Evolutionary conservation across 2,329 filamentous ascomycete species (phyloP), one percentile per base, ranked within the genome.

Genomic region (Chrysosphaeria jannelii): DNA sequence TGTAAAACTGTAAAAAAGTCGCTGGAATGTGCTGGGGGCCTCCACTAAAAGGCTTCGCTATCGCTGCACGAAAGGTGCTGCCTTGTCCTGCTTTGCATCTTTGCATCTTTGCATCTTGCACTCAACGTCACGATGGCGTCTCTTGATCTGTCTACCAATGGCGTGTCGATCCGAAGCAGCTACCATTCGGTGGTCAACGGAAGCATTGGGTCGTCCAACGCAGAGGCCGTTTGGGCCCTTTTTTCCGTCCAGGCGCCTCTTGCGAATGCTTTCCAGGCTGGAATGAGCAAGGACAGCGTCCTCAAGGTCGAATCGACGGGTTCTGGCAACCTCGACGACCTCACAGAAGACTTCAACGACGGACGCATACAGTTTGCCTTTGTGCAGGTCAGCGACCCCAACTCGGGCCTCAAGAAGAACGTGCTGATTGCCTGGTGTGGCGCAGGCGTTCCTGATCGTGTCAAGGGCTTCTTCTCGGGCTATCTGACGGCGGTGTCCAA

Each of bases 401-500:
- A 97, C 44, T 75, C 71, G 3, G 51, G 50, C 12, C 60, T 97
- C 10, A 78, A 81, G 23, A 97, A 97, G 52, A 72, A 67, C 41
- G 75, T 89, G 28, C 57, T 97, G 33, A 76, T 97, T 40, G 79
- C 72, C 33, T 97, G 85, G 71, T 97, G 85, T 43, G 85, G 85
- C 33, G 81, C 88, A 39, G 85, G 85, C 35, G 85, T 97, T 10
- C 85, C 85, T n/a, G 85, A 97, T 48, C 59, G 81, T 37, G 93
- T 81, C 30, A 97, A 93, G 48, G 85, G 85, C 33, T 93, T 93
- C 48, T 97, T 97, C 42, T 90, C 76, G 33, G 91, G 78, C 47
- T 81, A 97, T 46, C 52, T 85, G 22, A 67, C 71, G 29, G 69
- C 76, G 22, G 78, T 93, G 18, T 67, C 78, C 30, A 91, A 90